phyloP scores from a whole-genome alignment of 169 alveolate species.

The Nephromyces sp. region DNA sequence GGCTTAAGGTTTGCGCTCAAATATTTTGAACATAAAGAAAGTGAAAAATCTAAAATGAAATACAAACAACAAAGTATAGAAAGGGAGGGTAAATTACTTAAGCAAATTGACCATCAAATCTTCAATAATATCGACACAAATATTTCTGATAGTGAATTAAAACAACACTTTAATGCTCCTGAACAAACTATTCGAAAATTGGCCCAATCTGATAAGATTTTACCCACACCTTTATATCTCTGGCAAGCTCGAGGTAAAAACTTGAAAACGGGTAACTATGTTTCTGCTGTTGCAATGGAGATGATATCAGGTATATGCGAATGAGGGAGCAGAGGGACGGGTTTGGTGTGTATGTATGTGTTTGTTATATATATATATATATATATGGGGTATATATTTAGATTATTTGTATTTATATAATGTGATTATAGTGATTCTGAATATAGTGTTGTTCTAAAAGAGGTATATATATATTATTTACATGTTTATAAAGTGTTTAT shows the following conservation, averaged over 20 bases:
- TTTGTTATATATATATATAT: too few species aligned
- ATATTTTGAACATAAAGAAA: slow-evolving; percentile 33
- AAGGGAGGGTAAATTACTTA: slow-evolving; percentile 45
- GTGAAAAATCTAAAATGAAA: slow-evolving; percentile 32
- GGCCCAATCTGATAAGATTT: neutral
- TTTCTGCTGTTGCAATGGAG: slow-evolving; percentile 53
- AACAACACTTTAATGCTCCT: too few species aligned
- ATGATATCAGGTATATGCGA: slow-evolving; percentile 39
- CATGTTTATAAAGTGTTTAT: too few species aligned
- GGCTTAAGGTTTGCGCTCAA: slow-evolving; percentile 39
- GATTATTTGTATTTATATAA: too few species aligned
- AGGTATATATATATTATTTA: too few species aligned
- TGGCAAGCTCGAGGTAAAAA: slow-evolving; percentile 43
- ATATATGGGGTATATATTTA: too few species aligned
- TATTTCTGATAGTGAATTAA: neutral
- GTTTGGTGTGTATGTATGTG: too few species aligned
- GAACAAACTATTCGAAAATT: neutral
- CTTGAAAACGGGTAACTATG: slow-evolving; percentile 23
- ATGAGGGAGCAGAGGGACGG: too few species aligned
- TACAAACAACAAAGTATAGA: slow-evolving; percentile 44
- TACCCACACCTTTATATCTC: slow-evolving; percentile 42
- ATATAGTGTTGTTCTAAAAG: too few species aligned
- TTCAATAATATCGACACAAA: neutral
- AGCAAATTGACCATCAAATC: slow-evolving; percentile 36
- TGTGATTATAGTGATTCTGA: too few species aligned